These are phyloP conservation scores for Sporothrix pallida DNA, from an alignment of 2,329 filamentous ascomycete species.

Conservation along the genomic window DNA sequence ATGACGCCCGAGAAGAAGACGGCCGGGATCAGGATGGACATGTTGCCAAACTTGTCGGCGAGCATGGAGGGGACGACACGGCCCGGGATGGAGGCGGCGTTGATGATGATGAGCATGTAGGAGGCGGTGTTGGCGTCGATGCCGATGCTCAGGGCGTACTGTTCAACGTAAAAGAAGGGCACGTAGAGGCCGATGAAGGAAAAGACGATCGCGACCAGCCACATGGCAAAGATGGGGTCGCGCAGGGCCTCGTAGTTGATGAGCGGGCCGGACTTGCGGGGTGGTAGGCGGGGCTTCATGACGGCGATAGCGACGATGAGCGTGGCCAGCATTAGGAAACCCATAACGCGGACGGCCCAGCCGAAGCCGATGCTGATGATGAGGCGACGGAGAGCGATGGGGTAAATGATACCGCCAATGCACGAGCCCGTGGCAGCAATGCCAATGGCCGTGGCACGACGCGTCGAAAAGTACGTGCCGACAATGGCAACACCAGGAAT, in stretches of 20 bases:
- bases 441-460: constrained; percentile 29
- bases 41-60: constrained; percentile 32
- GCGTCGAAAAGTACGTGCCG: constrained; percentile 56
- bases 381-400: constrained; percentile 43
- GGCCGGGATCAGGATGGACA: constrained; percentile 31
- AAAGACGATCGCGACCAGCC: constrained; percentile 32
- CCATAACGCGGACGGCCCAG: constrained; percentile 39
- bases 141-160: constrained; percentile 29
- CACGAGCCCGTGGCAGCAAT: constrained; percentile 30
- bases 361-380: constrained; percentile 39
- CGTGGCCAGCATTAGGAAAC: constrained; percentile 36
- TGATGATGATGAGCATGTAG: constrained; percentile 35
- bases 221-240: constrained; percentile 33
- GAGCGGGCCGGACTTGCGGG: constrained; percentile 35
- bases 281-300: constrained; percentile 34
- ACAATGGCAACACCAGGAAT: constrained; percentile 59
- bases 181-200: constrained; percentile 33
- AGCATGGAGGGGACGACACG: constrained; percentile 33
- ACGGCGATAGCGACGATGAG: constrained; percentile 31
- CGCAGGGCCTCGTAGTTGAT: constrained; percentile 35
- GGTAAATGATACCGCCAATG: constrained; percentile 44
- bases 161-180: constrained; percentile 34
- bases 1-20: constrained; percentile 30
- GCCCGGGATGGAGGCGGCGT: constrained; percentile 34
- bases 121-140: constrained; percentile 27